These are phyloP conservation scores for Didymella exigua DNA, from an alignment of 2,329 filamentous ascomycete genomes.

Conservation along the genomic window DNA sequence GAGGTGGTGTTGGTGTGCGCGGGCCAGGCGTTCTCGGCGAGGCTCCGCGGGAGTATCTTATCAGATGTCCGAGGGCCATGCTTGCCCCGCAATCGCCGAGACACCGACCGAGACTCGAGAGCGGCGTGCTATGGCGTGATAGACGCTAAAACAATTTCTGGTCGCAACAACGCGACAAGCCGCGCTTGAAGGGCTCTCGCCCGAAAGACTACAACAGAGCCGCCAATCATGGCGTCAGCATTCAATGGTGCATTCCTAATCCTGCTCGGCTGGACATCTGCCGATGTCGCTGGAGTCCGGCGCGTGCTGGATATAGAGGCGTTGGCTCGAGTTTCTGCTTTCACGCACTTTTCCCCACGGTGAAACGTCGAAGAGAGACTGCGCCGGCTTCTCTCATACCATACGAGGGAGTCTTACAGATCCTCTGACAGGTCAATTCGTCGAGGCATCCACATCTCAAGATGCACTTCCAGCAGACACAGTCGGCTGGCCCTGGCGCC, in stretches of 20 bases:
- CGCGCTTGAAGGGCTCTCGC: constrained; percentile 35
- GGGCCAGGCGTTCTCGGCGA: not conserved
- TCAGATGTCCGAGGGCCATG: constrained; percentile 34
- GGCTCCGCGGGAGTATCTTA: not conserved
- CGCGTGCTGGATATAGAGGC: constrained; percentile 25
- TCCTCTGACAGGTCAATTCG: constrained; percentile 11
- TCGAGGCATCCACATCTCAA: constrained; percentile 23
- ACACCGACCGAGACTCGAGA: not conserved
- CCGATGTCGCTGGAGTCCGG: constrained; percentile 37
- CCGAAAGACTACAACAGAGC: constrained; percentile 22
- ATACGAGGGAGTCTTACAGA: constrained; percentile 17
- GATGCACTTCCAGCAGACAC: constrained; percentile 48
- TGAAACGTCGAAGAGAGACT: constrained; percentile 22
- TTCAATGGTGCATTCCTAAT: constrained; percentile 28
- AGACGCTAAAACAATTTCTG: constrained; percentile 37
- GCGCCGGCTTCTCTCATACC: constrained; percentile 16
- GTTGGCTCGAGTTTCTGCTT: constrained; percentile 18
- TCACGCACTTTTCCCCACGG: constrained; percentile 22
- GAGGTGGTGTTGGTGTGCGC: not conserved
- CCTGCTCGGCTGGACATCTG: constrained; percentile 32
- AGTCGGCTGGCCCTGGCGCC: constrained; percentile 46
- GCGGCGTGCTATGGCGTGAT: constrained; percentile 32
- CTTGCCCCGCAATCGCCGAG: constrained; percentile 22
- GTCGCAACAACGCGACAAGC: constrained; percentile 33
- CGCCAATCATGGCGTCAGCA: constrained; percentile 37